Evolutionary conservation across 345 rosid genomes (phyloP), one percentile per base, ranked within the genome.

Genomic region (Brassica juncea): DNA sequence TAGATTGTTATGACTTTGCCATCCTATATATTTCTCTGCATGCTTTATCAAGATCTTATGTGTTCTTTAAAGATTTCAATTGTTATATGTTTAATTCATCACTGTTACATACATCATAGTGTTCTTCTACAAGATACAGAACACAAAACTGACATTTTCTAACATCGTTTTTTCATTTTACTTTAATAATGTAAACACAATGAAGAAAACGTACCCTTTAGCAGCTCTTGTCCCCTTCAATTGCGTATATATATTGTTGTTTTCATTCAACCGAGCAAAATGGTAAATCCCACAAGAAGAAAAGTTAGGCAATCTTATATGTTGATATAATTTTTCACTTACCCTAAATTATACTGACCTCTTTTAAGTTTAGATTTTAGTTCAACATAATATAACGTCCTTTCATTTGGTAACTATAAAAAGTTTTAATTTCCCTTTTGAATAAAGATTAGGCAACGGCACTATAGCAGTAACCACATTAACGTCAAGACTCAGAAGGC

Each of bases 261-360:
- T 14, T 34, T 14, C 27, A 70, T 52, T 49, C 35, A 49, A 64
- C 58, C 63, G 37, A 31, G 64, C 55, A 21, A 44, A 69, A 5
- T 71, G 59, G 66, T 71, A 35, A 63, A 71, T 71, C 42, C 66
- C 71, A 52, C 66, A 71, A 71, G 66, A 71, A 63, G 76, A 77
- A 77, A 71, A 62, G 70, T 70, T 63, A 65, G 76, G 71, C 81
- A 77, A 71, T 66, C 72, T 77, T 71, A 71, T 52, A 49, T 63
- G 25, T 28, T 35, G 42, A 64, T 77, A 55, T 57, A 71, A 25
- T 63, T 9, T 5, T 63, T 76, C 70, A 58, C 63, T 49, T 70
- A 31, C 75, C 70, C 35, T 77, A 70, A 39, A 39, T 10, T 39
- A 37, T 39, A 39, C 47, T 39, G 47, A 39, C 12, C 4, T 39